Evolutionary conservation across 176 grass and related monocot species (phyloP).

Genomic region (Lolium multiflorum): DNA sequence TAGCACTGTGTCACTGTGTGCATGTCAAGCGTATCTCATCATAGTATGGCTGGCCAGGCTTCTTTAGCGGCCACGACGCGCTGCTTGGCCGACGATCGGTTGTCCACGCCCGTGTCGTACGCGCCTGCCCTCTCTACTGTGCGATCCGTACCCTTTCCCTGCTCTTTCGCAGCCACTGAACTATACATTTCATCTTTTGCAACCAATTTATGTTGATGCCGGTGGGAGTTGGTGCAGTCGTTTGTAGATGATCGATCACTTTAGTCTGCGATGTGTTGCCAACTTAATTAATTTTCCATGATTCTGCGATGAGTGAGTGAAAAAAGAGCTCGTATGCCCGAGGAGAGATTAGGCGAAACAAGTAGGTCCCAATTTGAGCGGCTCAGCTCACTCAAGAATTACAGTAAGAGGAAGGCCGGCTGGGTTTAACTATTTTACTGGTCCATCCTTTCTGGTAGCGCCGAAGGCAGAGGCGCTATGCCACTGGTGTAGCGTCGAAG

Average conservation of each 20-base stretch:
- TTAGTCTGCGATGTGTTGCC: neutral
- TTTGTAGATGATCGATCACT: neutral
- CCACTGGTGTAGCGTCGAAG: too few relatives aligned
- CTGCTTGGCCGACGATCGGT: conserved; percentile 19
- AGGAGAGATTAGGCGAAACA: too few relatives aligned
- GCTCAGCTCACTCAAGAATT: too few relatives aligned
- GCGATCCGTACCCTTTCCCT: conserved; percentile 3
- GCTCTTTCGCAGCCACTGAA: conserved; percentile 17
- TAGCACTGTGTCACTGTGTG: neutral
- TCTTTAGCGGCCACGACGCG: conserved; percentile 45
- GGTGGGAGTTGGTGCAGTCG: neutral
- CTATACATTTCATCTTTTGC: neutral
- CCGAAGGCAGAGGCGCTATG: too few relatives aligned
- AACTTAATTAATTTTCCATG: neutral
- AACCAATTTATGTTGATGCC: conserved; percentile 19
- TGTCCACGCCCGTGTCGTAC: conserved; percentile 13
- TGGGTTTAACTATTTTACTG: too few relatives aligned
- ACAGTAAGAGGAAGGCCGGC: too few relatives aligned
- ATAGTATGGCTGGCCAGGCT: conserved; percentile 18
- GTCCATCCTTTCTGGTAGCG: too few relatives aligned
- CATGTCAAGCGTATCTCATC: conserved; percentile 10
- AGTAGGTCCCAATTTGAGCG: too few relatives aligned
- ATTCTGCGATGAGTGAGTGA: too few relatives aligned
- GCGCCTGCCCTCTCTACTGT: neutral
- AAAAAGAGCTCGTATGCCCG: too few relatives aligned